Evolutionary conservation across 2,329 filamentous ascomycete species (phyloP).

Genomic region (Talaromyces sp.): DNA sequence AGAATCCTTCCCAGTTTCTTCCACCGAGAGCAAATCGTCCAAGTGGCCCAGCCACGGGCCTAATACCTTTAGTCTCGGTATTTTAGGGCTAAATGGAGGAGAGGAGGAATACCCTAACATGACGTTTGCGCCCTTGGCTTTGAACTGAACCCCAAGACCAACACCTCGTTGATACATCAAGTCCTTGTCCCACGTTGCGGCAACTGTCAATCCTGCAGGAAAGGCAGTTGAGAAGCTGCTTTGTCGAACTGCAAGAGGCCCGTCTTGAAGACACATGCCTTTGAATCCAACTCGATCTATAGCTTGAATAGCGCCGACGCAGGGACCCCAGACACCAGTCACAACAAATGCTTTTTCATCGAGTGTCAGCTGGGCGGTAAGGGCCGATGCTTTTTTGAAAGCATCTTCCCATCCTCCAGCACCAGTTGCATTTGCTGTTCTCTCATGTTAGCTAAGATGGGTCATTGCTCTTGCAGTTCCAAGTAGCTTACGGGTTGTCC

Average conservation of each 20-base stretch:
- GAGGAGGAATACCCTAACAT: conserved; percentile 32
- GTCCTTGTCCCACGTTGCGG: conserved; percentile 56
- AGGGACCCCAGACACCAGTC: conserved; percentile 23
- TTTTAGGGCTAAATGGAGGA: neutral
- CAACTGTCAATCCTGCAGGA: conserved; percentile 66
- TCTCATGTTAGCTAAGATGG: too few relatives aligned
- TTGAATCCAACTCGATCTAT: conserved; percentile 30
- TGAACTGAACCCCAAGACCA: conserved; percentile 51
- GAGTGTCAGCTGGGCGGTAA: conserved; percentile 13
- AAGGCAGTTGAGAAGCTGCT: conserved; percentile 69
- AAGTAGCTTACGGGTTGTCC: too few relatives aligned
- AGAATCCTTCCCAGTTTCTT: conserved; percentile 44
- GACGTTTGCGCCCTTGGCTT: conserved; percentile 32
- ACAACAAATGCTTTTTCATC: conserved; percentile 17
- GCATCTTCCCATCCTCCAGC: conserved; percentile 16
- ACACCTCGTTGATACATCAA: conserved; percentile 50
- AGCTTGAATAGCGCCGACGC: conserved; percentile 31
- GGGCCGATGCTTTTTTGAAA: conserved; percentile 8
- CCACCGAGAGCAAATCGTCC: conserved; percentile 37
- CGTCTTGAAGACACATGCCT: conserved; percentile 36
- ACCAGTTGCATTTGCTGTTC: conserved; percentile 13
- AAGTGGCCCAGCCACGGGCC: conserved; percentile 29
- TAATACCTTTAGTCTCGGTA: neutral
- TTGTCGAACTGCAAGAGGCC: conserved; percentile 55
- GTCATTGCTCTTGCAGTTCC: too few relatives aligned